These are phyloP conservation scores for Jatropha multifida DNA, from an alignment of 441 rosid species.

Conservation along the genomic window DNA sequence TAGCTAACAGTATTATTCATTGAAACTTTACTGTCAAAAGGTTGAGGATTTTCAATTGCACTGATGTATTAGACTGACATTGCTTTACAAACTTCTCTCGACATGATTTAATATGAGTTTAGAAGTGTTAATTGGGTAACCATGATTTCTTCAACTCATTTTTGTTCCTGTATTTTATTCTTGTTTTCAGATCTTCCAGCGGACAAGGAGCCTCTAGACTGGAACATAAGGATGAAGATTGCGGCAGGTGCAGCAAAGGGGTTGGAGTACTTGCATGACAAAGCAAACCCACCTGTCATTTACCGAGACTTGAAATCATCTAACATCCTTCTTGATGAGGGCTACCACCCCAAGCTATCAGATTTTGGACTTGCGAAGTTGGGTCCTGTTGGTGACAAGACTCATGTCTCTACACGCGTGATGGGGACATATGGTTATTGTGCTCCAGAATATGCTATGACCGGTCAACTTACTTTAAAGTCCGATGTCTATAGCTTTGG, in stretches of 20 bases:
- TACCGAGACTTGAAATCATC: slow-evolving; percentile 95
- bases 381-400: slow-evolving; percentile 98
- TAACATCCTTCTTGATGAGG: slow-evolving; percentile 91
- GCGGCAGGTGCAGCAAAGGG: slow-evolving; percentile 99
- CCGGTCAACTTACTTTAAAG: slow-evolving; percentile 91
- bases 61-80: not conserved
- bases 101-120: not conserved
- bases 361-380: slow-evolving; percentile 96
- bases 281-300: slow-evolving; percentile 96
- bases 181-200: slow-evolving; percentile 70
- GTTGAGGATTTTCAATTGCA: not conserved
- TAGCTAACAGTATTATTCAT: not conserved
- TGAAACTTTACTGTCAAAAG: not conserved
- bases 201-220: slow-evolving; percentile 85
- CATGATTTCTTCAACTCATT: not conserved
- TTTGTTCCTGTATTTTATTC: slow-evolving; percentile 10
- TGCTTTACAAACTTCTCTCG: not conserved
- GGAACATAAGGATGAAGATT: slow-evolving; percentile 96
- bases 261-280: slow-evolving; percentile 91
- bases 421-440: slow-evolving; percentile 99
- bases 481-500: slow-evolving; percentile 99
- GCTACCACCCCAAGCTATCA: slow-evolving; percentile 86
- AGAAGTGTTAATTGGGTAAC: slow-evolving; percentile 1
- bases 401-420: slow-evolving; percentile 97
- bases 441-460: slow-evolving; percentile 99